Base-by-base conservation (phyloP, 2,329 filamentous ascomycete genomes). In the Elsinoe fawcettii region DNA sequence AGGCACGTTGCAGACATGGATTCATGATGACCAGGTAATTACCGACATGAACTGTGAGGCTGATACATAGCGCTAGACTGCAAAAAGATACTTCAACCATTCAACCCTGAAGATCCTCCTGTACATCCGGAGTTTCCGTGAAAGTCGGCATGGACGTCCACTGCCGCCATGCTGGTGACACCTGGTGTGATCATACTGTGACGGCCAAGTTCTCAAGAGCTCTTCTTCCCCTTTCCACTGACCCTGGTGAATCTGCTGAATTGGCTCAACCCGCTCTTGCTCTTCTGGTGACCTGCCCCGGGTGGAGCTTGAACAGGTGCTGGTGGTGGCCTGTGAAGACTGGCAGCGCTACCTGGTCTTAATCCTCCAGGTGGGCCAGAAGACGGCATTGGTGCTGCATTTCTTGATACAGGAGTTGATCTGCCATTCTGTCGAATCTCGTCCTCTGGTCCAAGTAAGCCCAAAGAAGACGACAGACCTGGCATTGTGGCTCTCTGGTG, bases 241-340 rank as follows among this genome's bases (percentile, higher is more conserved):
- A 69, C 67, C 2, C 72, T 71, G n/a, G 73, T 70, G 55, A 77
- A 73, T 27, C 75, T 63, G 4, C 74, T 74, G 9, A 77, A 61
- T 57, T 74, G 71, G 41, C 72, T 72, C 59, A 77, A 63, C 62
- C 73, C 73, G n/a, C 68, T 70, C 63, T 71, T 70, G 6, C 64
- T 64, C 60, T 65, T 66, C 47, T 63, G 47, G 59, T 67, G 65
- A 5, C 61, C 58, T 43, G 58, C 23, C 25, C 58, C 16, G 51
- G 51, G 32, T 51, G 49, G n/a, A 41, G 47, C 7, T 41, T 58
- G 18, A 9, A 56, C 37, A 44, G 34, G 34, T 27, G 56, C 37
- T 39, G 37, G 39, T 12, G 51, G 20, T 49, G 51, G 59, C 34
- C 55, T 36, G 6, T 49, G 36, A 18, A 55, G 30, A 34, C 57